Percentiles rank a stretch among this genome's conserved stretches.
These are phyloP conservation scores for Fusarium sp. DNA, from an alignment of 2,329 filamentous ascomycete species.

Conservation along the genomic window DNA sequence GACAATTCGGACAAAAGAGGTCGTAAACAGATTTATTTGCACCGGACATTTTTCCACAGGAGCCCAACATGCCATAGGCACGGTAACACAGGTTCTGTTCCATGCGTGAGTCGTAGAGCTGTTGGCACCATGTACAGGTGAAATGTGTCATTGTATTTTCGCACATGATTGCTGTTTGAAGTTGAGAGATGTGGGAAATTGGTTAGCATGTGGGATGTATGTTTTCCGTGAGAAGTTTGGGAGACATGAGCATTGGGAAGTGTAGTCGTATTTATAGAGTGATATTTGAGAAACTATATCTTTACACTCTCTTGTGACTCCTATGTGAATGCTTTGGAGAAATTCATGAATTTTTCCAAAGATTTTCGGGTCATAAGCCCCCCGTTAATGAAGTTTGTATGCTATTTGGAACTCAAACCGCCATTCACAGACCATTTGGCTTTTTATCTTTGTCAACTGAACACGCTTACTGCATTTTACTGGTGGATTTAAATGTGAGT, in stretches of 20 bases:
- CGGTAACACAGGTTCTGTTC: not conserved
- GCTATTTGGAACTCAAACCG: accelerated
- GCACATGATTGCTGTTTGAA: not conserved
- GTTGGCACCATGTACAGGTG: not conserved
- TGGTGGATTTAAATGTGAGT: accelerated
- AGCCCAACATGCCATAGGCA: not conserved
- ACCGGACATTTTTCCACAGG: not conserved
- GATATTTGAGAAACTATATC: not conserved
- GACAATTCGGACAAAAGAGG: not conserved
- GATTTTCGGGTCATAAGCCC: not conserved
- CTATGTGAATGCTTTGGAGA: too few relatives aligned
- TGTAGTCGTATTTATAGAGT: not conserved
- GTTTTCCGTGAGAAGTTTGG: not conserved
- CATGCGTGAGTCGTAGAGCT: not conserved
- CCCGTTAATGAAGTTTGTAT: not conserved
- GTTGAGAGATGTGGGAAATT: accelerated
- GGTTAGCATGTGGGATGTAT: too few relatives aligned
- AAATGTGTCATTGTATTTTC: not conserved
- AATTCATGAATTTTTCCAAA: too few relatives aligned
- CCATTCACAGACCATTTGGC: not conserved
- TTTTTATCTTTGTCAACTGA: not conserved
- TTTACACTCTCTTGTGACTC: not conserved
- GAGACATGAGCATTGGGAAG: too few relatives aligned
- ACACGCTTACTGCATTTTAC: not conserved
- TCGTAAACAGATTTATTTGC: not conserved